A percentile compares a stretch with the other conserved stretches of the same genome.
Evolutionary conservation across 1,284 basidiomycete species (phyloP).

Genomic region (Chiua sp.): DNA sequence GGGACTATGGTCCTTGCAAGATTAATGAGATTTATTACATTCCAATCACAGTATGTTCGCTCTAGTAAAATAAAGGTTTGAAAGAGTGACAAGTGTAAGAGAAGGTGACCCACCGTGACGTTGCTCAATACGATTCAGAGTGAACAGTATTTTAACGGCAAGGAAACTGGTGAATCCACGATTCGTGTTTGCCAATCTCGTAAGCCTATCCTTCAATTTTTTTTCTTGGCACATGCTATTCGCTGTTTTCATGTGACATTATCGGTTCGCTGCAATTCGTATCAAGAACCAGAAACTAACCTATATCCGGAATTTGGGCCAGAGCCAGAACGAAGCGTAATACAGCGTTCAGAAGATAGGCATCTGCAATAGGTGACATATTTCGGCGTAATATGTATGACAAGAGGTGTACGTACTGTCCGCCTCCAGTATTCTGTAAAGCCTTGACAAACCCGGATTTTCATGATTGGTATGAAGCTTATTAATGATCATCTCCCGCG

Average conservation of each 20-base stretch:
- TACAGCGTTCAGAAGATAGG: slow-evolving; percentile 11
- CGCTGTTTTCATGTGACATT: neutral
- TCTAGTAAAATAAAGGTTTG: slow-evolving; percentile 4
- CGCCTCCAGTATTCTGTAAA: slow-evolving; percentile 19
- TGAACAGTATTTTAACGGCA: slow-evolving; percentile 24
- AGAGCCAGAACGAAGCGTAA: slow-evolving; percentile 24
- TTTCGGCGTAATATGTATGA: neutral
- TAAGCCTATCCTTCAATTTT: slow-evolving; percentile 15
- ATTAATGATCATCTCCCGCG: slow-evolving; percentile 1
- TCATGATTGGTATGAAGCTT: slow-evolving; percentile 8
- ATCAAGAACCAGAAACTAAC: slow-evolving; percentile 1
- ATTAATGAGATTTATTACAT: slow-evolving; percentile 17
- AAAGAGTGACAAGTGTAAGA: neutral
- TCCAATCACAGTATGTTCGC: neutral
- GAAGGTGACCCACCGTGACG: slow-evolving; percentile 4
- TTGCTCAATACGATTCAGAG: slow-evolving; percentile 2
- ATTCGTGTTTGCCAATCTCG: slow-evolving; percentile 14
- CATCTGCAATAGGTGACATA: slow-evolving; percentile 10
- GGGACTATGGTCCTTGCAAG: slow-evolving; percentile 17
- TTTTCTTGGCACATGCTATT: slow-evolving; percentile 2
- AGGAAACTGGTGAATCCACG: slow-evolving; percentile 22
- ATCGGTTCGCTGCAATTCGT: neutral
- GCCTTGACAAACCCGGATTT: slow-evolving; percentile 1
- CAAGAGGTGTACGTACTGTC: slow-evolving; percentile 8
- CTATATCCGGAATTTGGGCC: slow-evolving; percentile 15